Base-by-base conservation (phyloP, 2,329 filamentous ascomycete genomes). In the Lachnellula occidentalis region DNA sequence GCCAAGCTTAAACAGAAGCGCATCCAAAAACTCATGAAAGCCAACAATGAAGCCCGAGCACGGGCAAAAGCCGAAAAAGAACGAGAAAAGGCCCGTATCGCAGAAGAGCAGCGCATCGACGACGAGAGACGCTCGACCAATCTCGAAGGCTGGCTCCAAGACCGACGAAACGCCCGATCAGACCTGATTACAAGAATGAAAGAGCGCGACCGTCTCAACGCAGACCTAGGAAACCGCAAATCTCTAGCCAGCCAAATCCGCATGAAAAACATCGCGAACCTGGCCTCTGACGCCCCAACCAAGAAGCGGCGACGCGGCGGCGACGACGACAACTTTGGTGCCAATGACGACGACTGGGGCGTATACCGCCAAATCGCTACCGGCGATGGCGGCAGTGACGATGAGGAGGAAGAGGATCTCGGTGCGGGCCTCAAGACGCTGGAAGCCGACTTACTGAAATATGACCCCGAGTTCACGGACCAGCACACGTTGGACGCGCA, bases 11-110 rank as follows among this genome's bases (percentile, higher is more conserved):
- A 96, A 71, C 85, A 92, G 66, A 99, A 99, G 72, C 85, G 90
- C 12, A 90, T 95, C 63, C 94, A 99, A 69, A 84, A 89, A 34
- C 78, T 99, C 1, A 83, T 96, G 74, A 99, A 97, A 71, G 92
- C 91, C 1, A 96, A 95, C 64, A 86, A 96, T 66, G 94, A 97
- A 60, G 94, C 94, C 4, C 83, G 94, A 15, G 88, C 88, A 22
- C 85, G 94, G n/a, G 92, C 94, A 36, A 97, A 96, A 73, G 88
- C 88, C 0, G 94, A 99, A 69, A 99, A 97, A 71, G 92, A 96
- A 66, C 87, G 86, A 2, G 94, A 97, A 66, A 94, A 90, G 71
- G 90, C 90, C 0, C 82, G 94, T 6, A 70, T 87, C 57, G 90
- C 85, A 45, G 91, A 96, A 68, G 87, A 92, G 63, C 87, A 94